Percentiles rank a stretch among this genome's conserved stretches.
Conservation (phyloP, 1,284 basidiomycete genomes). For the Termitomyces sp. region DNA sequence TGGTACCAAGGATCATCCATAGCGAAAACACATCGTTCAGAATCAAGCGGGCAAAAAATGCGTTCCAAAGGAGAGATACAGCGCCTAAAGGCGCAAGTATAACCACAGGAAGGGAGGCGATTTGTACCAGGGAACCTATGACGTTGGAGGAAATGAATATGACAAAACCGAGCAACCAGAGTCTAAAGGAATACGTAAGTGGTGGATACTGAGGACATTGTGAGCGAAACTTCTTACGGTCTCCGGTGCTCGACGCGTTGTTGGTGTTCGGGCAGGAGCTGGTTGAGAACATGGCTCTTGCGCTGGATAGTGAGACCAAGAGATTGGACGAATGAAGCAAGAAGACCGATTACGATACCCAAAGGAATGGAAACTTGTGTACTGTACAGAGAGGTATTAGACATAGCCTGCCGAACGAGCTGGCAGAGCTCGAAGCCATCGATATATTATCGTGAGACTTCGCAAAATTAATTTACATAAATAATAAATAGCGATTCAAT, state of each 20-base stretch:
- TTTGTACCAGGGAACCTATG: slow-evolving; percentile 91
- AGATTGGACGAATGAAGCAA: slow-evolving; percentile 88
- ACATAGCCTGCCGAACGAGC: slow-evolving; percentile 11
- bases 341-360: slow-evolving; percentile 63
- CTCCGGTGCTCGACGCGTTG: slow-evolving; percentile 71
- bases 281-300: slow-evolving; percentile 90
- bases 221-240: slow-evolving; percentile 50
- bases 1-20: slow-evolving; percentile 82
- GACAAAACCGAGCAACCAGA: slow-evolving; percentile 84
- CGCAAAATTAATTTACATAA: not conserved
- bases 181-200: slow-evolving; percentile 23
- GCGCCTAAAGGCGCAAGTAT: slow-evolving; percentile 92
- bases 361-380: slow-evolving; percentile 38
- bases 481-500: not conserved
- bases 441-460: not conserved
- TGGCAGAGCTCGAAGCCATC: slow-evolving; percentile 7
- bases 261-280: slow-evolving; percentile 58
- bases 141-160: slow-evolving; percentile 88
- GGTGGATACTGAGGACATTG: not conserved
- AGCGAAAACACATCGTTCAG: slow-evolving; percentile 84
- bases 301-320: slow-evolving; percentile 92
- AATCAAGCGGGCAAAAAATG: slow-evolving; percentile 83
- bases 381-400: slow-evolving; percentile 6
- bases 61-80: slow-evolving; percentile 92
- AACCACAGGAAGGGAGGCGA: slow-evolving; percentile 89